A percentile compares a stretch with the other conserved stretches of the same genome.
Conservation (phyloP, 139 green algal species). For the Asterochloris sp. region DNA sequence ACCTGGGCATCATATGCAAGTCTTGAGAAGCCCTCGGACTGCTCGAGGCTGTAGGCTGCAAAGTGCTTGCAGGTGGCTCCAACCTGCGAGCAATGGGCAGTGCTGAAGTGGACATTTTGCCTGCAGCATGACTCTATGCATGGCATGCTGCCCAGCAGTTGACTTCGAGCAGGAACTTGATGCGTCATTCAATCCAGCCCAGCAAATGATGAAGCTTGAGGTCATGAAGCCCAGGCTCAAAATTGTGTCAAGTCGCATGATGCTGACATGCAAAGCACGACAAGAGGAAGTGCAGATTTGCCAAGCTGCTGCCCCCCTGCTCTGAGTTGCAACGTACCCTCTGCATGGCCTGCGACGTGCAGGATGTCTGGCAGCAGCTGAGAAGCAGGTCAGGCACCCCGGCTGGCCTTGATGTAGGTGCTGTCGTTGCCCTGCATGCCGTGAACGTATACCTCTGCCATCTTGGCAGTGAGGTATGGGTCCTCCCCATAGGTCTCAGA, state of each 20-base stretch:
- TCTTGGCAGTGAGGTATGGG: constrained; percentile 27
- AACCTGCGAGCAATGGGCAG: constrained; percentile 15
- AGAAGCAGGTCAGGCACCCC: not conserved
- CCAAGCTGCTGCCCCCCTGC: too few relatives aligned
- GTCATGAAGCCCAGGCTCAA: too few relatives aligned
- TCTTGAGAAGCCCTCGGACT: constrained; percentile 25
- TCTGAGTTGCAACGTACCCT: too few relatives aligned
- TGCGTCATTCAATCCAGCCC: too few relatives aligned
- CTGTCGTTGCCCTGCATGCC: constrained; percentile 33
- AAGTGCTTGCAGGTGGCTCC: constrained; percentile 51
- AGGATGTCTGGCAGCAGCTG: not conserved
- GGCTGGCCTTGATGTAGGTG: constrained; percentile 30
- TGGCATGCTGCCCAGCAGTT: too few relatives aligned
- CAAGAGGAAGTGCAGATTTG: not conserved
- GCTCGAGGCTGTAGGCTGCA: constrained; percentile 42
- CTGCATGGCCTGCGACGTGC: not conserved
- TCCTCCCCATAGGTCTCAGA: constrained; percentile 50
- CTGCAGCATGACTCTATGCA: too few relatives aligned
- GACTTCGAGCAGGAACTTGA: too few relatives aligned
- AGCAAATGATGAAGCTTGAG: too few relatives aligned
- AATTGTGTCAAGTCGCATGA: not conserved
- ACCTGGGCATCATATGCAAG: constrained; percentile 30
- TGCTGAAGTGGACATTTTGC: too few relatives aligned
- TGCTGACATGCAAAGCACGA: not conserved
- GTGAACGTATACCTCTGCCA: constrained; percentile 30